Base-by-base conservation (phyloP, 208 protist species). In the Leptomonas pyrrhocoris region DNA sequence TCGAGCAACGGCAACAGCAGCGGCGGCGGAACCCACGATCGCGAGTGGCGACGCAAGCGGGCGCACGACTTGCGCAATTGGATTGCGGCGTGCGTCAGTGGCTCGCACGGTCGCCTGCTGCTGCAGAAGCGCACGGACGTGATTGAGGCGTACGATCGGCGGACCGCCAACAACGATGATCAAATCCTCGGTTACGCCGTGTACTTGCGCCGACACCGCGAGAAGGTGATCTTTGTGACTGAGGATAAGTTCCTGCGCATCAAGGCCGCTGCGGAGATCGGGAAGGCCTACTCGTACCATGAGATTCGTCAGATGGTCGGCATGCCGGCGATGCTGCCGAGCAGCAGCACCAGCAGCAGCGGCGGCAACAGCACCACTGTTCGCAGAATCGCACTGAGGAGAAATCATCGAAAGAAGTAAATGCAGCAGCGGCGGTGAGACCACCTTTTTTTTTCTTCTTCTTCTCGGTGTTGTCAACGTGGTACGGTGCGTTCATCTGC, bases 111-210 rank as follows among this genome's bases (percentile, higher is more conserved):
- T 18, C 62, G 62, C 63, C 46, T 94, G 9, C 72, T 78, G 1
- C 42, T 96, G 23, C 91, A 96, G 77, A 80, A 80, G 21, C 76
- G 81, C 16, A 83, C 68, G 18, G 91, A 96, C 46, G 77, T 96
- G 1, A 68, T 87, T 0, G 50, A 79, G 15, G 67, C 61, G 12
- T 96, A 90, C 73, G 83, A 93, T 53, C 54, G 67, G 13, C 56
- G 78, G n/a, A 68, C 76, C 21, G 62, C 51, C 2, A 84, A 42
- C 31, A 93, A 93, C 43, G 91, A 96, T 64, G 88, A 94, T 59
- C 76, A 74, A 53, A 96, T 96, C 54, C 74, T 96, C 1, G 91
- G 87, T 16, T 96, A 88, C 66, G 91, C 88, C 18, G 83, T 96
- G 23, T 96, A 79, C 77, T 73, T 96, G 28, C 69, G 67, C 3